A percentile compares a stretch with the other conserved stretches of the same genome.
Conservation (phyloP, 768 basidiomycete species). For the Pulveroboletus sp. region DNA sequence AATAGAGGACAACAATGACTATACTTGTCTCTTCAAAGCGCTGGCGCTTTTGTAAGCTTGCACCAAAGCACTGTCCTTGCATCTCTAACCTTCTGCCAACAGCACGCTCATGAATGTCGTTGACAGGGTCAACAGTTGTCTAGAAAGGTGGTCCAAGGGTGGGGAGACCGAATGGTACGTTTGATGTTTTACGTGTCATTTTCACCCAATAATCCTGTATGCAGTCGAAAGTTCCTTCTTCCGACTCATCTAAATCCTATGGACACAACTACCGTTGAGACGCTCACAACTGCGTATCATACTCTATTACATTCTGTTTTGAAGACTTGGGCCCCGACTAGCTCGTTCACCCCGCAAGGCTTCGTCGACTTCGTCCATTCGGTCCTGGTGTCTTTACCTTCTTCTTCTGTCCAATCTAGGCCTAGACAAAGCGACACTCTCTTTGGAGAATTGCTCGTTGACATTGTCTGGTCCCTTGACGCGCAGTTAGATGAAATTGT, state of each 20-base stretch:
- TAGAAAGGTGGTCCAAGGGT: conserved; percentile 52
- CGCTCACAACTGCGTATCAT: conserved; percentile 64
- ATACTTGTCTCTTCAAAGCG: conserved; percentile 17
- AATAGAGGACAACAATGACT: conserved; percentile 28
- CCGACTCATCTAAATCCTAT: conserved; percentile 56
- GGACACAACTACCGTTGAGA: conserved; percentile 48
- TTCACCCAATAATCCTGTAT: conserved; percentile 13
- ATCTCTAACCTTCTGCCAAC: conserved; percentile 4
- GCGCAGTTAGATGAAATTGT: conserved; percentile 68
- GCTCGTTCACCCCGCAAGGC: conserved; percentile 41
- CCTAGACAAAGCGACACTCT: conserved; percentile 38
- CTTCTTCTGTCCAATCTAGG: conserved; percentile 44
- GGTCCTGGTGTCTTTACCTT: conserved; percentile 57
- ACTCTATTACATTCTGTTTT: conserved; percentile 59
- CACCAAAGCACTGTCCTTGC: conserved; percentile 11
- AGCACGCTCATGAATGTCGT: conserved; percentile 54
- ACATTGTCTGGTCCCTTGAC: conserved; percentile 80
- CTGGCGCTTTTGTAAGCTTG: conserved; percentile 14
- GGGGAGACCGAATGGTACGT: conserved; percentile 63
- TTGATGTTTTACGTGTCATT: conserved; percentile 13
- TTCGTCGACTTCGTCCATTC: conserved; percentile 64
- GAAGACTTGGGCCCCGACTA: conserved; percentile 48
- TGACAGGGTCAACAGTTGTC: conserved; percentile 43
- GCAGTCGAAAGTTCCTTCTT: conserved; percentile 58
- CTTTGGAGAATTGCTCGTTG: conserved; percentile 70